These are phyloP conservation scores for Alternaria sp. DNA, from an alignment of 2,329 filamentous ascomycete genomes.

Conservation along the genomic window DNA sequence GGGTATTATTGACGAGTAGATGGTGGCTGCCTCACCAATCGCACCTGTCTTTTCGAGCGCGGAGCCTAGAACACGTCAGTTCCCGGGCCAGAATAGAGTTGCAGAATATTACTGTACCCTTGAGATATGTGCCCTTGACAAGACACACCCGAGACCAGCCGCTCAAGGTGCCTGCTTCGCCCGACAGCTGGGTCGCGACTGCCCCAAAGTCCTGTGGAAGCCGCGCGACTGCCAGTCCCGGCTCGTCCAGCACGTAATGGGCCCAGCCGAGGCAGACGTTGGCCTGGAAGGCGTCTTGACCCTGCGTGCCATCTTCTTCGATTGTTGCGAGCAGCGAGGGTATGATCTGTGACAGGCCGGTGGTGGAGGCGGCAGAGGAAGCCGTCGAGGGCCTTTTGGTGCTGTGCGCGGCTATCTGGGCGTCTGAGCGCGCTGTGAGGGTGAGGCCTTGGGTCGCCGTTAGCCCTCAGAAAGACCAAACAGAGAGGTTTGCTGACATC, in stretches of 20 bases:
- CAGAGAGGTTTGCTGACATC: conserved; percentile 66
- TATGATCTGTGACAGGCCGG: conserved; percentile 44
- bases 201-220: conserved; percentile 68
- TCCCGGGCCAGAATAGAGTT: background rate
- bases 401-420: conserved; percentile 54
- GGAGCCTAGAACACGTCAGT: conserved; percentile 47
- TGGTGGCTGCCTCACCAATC: conserved; percentile 65
- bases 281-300: conserved; percentile 74
- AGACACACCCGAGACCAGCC: conserved; percentile 85
- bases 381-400: conserved; percentile 51
- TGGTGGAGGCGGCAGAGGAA: conserved; percentile 44
- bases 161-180: conserved; percentile 54
- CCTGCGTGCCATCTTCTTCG: conserved; percentile 49
- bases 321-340: conserved; percentile 50
- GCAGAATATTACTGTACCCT: conserved; percentile 58
- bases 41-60: conserved; percentile 54
- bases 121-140: conserved; percentile 79
- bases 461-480: conserved; percentile 17
- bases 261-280: conserved; percentile 85
- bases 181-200: conserved; percentile 29
- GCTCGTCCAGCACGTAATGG: conserved; percentile 78
- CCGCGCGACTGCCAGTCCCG: conserved; percentile 63
- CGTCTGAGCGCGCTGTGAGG: conserved; percentile 55
- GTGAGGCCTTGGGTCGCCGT: conserved; percentile 51
- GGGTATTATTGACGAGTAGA: conserved; percentile 70